phyloP scores from a whole-genome alignment of 352 stramenopile genomes.

The Globisporangium uncinulatum region DNA sequence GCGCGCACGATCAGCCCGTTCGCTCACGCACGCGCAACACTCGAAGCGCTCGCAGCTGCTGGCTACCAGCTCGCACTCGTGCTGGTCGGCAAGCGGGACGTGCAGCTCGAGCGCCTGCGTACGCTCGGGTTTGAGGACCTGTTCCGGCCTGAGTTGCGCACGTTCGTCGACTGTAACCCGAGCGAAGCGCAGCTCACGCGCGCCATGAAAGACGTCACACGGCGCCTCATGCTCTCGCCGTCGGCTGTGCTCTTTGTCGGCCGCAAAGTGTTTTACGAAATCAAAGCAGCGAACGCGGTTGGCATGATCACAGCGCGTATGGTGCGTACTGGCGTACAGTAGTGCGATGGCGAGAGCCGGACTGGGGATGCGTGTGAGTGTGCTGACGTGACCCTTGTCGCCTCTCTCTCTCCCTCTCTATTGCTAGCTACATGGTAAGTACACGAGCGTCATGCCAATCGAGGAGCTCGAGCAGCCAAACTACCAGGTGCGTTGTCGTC shows the following conservation, averaged over 20 bases:
- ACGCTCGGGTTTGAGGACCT: slow-evolving; percentile 57
- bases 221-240: slow-evolving; percentile 51
- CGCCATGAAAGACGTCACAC: slow-evolving; percentile 67
- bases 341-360: not conserved
- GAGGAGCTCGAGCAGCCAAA: slow-evolving; percentile 78
- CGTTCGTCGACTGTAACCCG: slow-evolving; percentile 59
- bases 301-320: slow-evolving; percentile 74
- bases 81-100: slow-evolving; percentile 67
- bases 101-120: slow-evolving; percentile 67
- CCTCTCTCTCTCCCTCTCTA: not conserved
- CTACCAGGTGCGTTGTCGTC: slow-evolving; percentile 45
- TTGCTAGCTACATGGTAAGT: slow-evolving; percentile 72
- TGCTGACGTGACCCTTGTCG: no score
- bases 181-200: slow-evolving; percentile 52
- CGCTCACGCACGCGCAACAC: slow-evolving; percentile 34
- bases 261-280: slow-evolving; percentile 83
- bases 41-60: slow-evolving; percentile 42
- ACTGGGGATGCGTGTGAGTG: no score
- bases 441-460: slow-evolving; percentile 79
- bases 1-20: slow-evolving; percentile 68
- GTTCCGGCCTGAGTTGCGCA: slow-evolving; percentile 47
- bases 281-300: slow-evolving; percentile 78
- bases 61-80: slow-evolving; percentile 65
- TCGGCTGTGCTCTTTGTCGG: slow-evolving; percentile 82
- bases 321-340: slow-evolving; percentile 22